Conservation (phyloP, 164 flowering plant genomes). For the Aristolochia fimbriata region DNA sequence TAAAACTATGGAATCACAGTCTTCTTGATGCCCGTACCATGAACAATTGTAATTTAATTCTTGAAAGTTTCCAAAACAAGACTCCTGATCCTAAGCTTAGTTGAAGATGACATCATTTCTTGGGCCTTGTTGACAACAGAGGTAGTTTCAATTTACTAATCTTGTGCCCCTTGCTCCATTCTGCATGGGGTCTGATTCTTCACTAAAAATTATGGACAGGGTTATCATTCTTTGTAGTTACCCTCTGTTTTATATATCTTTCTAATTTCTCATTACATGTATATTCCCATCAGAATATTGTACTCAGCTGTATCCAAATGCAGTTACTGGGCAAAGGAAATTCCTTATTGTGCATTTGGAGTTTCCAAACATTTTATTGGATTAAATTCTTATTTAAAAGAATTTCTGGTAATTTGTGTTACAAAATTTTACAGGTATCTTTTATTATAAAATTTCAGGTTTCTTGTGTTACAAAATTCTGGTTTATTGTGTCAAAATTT, state of each 20-base stretch:
- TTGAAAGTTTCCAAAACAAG: conserved; percentile 36
- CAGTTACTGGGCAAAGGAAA: too few species aligned
- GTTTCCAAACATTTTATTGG: too few species aligned
- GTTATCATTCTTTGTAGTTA: conserved; percentile 5
- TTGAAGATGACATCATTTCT: not conserved
- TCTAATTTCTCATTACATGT: not conserved
- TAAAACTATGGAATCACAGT: conserved; percentile 93
- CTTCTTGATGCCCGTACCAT: conserved; percentile 80
- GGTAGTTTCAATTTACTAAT: conserved; percentile 1
- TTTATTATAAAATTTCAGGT: too few species aligned
- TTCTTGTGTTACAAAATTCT: too few species aligned
- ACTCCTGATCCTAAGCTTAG: conserved; percentile 20
- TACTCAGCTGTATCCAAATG: too few species aligned
- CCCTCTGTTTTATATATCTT: not conserved
- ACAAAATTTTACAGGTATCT: too few species aligned
- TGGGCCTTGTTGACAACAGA: not conserved
- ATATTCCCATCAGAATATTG: too few species aligned
- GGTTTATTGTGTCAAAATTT: too few species aligned
- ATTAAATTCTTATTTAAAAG: too few species aligned
- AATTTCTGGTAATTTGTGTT: too few species aligned
- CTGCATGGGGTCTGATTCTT: not conserved
- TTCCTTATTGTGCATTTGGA: too few species aligned
- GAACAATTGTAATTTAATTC: conserved; percentile 65
- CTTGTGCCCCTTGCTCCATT: conserved; percentile 1
- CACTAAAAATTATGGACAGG: conserved; percentile 2